These are phyloP conservation scores for Lentinula novae-zelandiae DNA, from an alignment of 1,284 basidiomycete genomes.

Conservation along the genomic window DNA sequence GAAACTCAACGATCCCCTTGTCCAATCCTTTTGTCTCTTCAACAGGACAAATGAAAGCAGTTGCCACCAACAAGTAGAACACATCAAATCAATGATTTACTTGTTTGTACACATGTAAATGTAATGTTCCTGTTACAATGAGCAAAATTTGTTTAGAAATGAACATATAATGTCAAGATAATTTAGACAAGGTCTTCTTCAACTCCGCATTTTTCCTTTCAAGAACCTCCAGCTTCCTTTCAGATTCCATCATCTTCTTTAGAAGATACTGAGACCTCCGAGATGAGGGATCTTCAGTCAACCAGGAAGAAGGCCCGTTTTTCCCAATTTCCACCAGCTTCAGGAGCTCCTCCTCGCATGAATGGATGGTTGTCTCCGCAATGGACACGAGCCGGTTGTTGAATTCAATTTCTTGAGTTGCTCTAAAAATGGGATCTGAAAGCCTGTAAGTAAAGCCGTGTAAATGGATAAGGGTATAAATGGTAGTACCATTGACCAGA, in stretches of 20 bases:
- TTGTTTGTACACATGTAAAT: too few species aligned
- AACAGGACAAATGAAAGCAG: too few species aligned
- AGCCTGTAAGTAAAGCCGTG: background rate
- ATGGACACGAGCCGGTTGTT: conserved; percentile 72
- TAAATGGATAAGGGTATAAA: background rate
- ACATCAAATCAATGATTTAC: too few species aligned
- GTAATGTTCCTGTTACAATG: too few species aligned
- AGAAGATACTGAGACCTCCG: conserved; percentile 68
- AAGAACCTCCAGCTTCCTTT: conserved; percentile 61
- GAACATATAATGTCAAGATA: background rate
- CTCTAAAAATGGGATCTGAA: conserved; percentile 75
- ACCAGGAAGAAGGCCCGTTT: conserved; percentile 38
- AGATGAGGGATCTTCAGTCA: conserved; percentile 53
- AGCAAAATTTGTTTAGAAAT: too few species aligned
- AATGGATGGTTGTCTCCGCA: conserved; percentile 62
- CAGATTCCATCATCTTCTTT: conserved; percentile 70
- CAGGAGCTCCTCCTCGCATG: conserved; percentile 76
- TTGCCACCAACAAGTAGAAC: too few species aligned
- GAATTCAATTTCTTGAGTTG: conserved; percentile 78
- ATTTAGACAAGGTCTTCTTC: conserved; percentile 52
- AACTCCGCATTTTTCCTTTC: conserved; percentile 69
- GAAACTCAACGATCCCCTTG: too few species aligned
- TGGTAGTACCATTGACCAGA: conserved; percentile 65
- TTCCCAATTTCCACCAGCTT: conserved; percentile 56
- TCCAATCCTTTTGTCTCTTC: too few species aligned